Evolutionary conservation across 176 grass and related monocot genomes (phyloP).

Genomic region (Cocos nucifera): DNA sequence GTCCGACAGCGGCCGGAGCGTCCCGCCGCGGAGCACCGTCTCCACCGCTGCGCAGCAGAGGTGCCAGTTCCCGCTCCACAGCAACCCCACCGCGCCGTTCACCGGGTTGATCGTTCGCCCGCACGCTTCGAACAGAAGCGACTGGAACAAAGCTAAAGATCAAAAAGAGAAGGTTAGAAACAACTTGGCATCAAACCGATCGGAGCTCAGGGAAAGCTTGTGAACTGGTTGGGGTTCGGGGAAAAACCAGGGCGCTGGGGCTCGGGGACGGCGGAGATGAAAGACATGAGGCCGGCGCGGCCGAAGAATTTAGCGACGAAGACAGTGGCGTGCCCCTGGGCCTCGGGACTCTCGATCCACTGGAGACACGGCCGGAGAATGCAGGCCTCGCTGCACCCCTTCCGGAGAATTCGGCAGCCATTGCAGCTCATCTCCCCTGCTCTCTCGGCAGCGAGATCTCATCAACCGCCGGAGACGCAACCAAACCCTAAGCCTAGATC

Average conservation of each 20-base stretch:
- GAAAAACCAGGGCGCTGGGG: conserved; percentile 54
- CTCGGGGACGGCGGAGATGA: conserved; percentile 78
- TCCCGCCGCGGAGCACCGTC: conserved; percentile 68
- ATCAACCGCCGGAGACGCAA: too few species aligned
- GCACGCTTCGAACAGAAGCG: conserved; percentile 82
- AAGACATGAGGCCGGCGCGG: conserved; percentile 86
- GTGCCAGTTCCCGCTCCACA: conserved; percentile 74
- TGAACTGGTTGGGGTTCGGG: too few species aligned
- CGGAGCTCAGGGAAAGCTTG: too few species aligned
- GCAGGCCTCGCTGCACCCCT: conserved; percentile 88
- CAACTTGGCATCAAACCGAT: too few species aligned
- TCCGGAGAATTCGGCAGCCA: conserved; percentile 90
- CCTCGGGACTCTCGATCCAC: conserved; percentile 70
- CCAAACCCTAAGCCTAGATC: too few species aligned
- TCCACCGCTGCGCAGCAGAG: conserved; percentile 78
- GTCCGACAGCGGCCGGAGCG: conserved; percentile 42
- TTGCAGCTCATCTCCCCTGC: conserved; percentile 76
- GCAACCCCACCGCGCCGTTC: conserved; percentile 71
- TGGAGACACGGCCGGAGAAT: conserved; percentile 80
- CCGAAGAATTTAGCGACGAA: conserved; percentile 98
- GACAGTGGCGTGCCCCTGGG: conserved; percentile 93
- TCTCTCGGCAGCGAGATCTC: too few species aligned
- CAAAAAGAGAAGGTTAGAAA: too few species aligned
- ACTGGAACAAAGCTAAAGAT: conserved; percentile 69
- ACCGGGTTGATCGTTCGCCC: conserved; percentile 98